phyloP scores from a whole-genome alignment of 78 protist species.

The Dictyostelium discoideum region DNA sequence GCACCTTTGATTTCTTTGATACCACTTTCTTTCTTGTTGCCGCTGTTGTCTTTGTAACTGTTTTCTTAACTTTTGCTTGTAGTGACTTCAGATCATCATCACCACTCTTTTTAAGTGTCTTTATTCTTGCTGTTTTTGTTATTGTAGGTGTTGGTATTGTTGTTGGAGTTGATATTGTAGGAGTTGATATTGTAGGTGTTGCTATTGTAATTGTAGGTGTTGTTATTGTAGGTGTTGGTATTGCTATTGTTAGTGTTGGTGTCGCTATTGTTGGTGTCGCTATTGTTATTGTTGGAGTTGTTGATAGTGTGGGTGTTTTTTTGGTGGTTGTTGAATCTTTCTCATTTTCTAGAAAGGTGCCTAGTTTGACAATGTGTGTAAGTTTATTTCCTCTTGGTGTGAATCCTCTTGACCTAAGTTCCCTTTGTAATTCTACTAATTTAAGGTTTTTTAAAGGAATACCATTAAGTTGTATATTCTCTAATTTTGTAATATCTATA shows the following conservation, averaged over 20 bases:
- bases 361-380: neutral
- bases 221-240: neutral
- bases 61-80: neutral
- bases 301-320: too few species aligned
- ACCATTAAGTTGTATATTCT: neutral
- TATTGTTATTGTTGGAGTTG: too few species aligned
- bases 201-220: neutral
- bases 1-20: neutral
- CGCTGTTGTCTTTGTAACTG: neutral
- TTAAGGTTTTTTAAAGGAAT: neutral
- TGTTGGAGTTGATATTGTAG: neutral
- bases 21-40: neutral
- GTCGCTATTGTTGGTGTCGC: neutral
- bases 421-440: neutral
- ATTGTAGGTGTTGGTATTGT: neutral
- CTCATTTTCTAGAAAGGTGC: neutral
- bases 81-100: neutral
- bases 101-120: neutral
- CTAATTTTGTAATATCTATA: neutral
- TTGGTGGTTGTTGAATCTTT: too few species aligned
- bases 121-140: neutral
- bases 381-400: neutral
- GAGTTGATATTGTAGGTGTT: neutral
- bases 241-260: neutral
- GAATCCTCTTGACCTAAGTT: neutral